These are phyloP conservation scores for Pythium rishiriense DNA, from an alignment of 352 stramenopile species.

Conservation along the genomic window DNA sequence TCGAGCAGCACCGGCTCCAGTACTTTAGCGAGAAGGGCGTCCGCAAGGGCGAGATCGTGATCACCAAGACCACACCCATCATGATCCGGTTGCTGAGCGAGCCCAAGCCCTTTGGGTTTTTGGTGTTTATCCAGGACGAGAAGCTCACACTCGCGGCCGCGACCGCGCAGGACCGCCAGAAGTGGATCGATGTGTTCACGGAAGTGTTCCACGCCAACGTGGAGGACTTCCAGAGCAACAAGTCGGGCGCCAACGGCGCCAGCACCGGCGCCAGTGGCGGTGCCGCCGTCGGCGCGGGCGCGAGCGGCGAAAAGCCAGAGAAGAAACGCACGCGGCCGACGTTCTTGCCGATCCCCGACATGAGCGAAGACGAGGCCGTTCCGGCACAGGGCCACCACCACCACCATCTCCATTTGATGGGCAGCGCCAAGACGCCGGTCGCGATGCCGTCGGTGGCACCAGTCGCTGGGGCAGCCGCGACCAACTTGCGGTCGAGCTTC, in stretches of 20 bases:
- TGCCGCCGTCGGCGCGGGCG: conserved; percentile 2
- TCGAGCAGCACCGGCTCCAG: conserved; percentile 67
- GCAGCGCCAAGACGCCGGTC: conserved; percentile 12
- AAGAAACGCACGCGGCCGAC: conserved; percentile 62
- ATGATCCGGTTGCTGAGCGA: conserved; percentile 68
- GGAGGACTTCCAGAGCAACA: conserved; percentile 42
- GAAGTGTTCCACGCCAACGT: conserved; percentile 78
- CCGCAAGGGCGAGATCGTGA: conserved; percentile 70
- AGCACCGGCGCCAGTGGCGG: conserved; percentile 6
- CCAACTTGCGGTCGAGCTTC: background rate
- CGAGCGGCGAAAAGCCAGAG: conserved; percentile 43
- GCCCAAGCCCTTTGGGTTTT: conserved; percentile 70
- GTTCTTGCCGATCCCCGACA: conserved; percentile 69
- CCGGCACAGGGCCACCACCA: conserved; percentile 1
- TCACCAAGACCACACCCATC: conserved; percentile 66
- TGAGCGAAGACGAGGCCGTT: conserved; percentile 28
- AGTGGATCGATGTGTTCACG: conserved; percentile 81
- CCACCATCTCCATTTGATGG: conserved; percentile 4
- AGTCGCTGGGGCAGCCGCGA: background rate
- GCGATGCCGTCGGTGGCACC: background rate
- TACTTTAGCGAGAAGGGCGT: conserved; percentile 79
- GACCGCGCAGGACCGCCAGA: conserved; percentile 66
- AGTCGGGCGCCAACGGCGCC: conserved; percentile 9
- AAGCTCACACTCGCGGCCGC: conserved; percentile 76
- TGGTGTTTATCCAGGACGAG: conserved; percentile 79